Conservation (phyloP, 2,329 filamentous ascomycete genomes). For the Colletotrichum cuscutae region DNA sequence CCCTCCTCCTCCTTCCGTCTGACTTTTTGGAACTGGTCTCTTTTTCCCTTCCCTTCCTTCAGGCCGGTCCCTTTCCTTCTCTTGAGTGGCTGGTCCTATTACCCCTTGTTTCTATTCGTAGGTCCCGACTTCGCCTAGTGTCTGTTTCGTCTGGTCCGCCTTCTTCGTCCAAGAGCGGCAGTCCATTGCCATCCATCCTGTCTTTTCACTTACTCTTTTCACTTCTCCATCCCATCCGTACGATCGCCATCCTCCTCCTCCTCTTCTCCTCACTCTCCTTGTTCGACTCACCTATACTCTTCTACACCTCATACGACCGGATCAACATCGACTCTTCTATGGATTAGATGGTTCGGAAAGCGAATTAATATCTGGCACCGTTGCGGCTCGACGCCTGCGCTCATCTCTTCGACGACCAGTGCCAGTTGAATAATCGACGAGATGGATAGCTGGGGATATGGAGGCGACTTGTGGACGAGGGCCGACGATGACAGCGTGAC, state of each 20-base stretch:
- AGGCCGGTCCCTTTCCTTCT: conserved; percentile 38
- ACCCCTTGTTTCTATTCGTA: conserved; percentile 47
- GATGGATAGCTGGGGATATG: conserved; percentile 38
- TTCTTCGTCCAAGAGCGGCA: conserved; percentile 37
- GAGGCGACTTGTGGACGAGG: conserved; percentile 41
- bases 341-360: conserved; percentile 51
- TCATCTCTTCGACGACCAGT: conserved; percentile 36
- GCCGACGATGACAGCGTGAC: conserved; percentile 36
- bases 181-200: conserved; percentile 25
- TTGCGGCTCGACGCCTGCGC: conserved; percentile 49
- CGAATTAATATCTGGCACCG: conserved; percentile 38
- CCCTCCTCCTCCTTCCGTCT: conserved; percentile 8
- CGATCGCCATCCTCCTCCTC: conserved; percentile 25
- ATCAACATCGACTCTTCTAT: conserved; percentile 38
- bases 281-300: not conserved
- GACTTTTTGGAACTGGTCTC: conserved; percentile 20
- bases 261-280: conserved; percentile 35
- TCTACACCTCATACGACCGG: not conserved
- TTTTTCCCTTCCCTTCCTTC: conserved; percentile 19
- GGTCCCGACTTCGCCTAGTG: conserved; percentile 44
- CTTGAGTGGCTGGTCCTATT: conserved; percentile 43
- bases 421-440: conserved; percentile 36
- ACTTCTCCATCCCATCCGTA: conserved; percentile 38
- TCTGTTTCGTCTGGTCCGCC: conserved; percentile 57
- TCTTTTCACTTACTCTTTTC: conserved; percentile 39